Evolutionary conservation across 306 rosid genomes (phyloP), one percentile per base, ranked within the genome.

Genomic region (Hylodesmum podocarpum): DNA sequence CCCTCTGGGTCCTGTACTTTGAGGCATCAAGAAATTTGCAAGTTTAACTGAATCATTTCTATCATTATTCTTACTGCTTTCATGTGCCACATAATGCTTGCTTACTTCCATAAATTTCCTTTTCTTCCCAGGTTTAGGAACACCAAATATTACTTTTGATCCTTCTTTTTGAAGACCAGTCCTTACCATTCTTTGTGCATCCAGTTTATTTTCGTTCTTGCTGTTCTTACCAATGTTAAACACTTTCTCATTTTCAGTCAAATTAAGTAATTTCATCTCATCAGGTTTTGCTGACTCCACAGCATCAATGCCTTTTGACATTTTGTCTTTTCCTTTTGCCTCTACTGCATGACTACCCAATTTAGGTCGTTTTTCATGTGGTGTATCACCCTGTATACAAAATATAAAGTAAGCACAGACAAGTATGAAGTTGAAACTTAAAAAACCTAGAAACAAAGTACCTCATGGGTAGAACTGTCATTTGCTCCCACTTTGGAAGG

Each of bases 51-150:
- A 88, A 73, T 91, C 98, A 86, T 59, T 86, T 69, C 85, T 82
- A 75, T 85, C 93, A n/a, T 47, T 81, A 27, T 22, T 72, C 80
- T 87, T 93, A 19, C 64, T 80, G 85, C 82, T 77, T 81, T 74
- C 84, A 69, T 87, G 91, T 41, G 83, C 87, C 49, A 76, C 94
- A 80, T 92, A 92, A 79, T 96, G 98, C 82, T 96, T 93, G 91
- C 98, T 96, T 66, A 96, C 99, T 58, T 93, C 99, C 98, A 96
- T 93, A 79, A 91, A 96, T 78, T 96, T 96, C 82, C 98, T 88
- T 86, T 93, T 96, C 87, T 90, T 94, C 66, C 98, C 98, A 70
- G 97, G 99, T 82, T 90, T 93, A 22, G 99, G 99, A 83, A 96
- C 89, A 54, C 98, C 99, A 81, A 89, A 87, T 80, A 87, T 70